Evolutionary conservation across 1,284 basidiomycete genomes (phyloP), one percentile per base, ranked within the genome.

Genomic region (Volvariella volvacea): DNA sequence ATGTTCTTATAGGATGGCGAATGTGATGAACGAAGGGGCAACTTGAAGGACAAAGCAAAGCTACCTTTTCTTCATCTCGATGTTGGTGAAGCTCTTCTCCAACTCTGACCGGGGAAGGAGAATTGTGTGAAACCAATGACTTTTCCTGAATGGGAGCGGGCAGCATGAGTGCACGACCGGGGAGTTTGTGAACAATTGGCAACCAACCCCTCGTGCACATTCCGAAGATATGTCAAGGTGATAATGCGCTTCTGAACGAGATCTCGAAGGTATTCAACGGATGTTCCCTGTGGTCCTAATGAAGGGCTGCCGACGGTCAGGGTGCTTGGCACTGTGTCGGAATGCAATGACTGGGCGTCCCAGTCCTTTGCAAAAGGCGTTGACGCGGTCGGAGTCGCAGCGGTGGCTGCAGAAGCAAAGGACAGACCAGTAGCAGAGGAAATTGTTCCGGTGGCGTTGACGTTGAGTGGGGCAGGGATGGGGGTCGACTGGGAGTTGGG

Each of bases 71-170:
- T 78, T 81, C 82, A 90, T 90, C 17, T 74, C 77, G 17, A 56
- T 61, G 54, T 88, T 88, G 53, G 74, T 80, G 59, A 91, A 91
- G 39, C 75, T 76, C 36, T 71, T 74, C 48, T 88, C 83, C 8
- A 92, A 73, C 43, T 91, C 89, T 14, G 67, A 56, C 42, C 77
- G 75, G 37, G 83, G 80, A 52, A 92, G 76, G 55, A 87, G 72
- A 50, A 92, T 83, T 3, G 90, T 92, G 57, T 91, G 87, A 56
- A 92, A 90, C 89, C 89, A 92, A 60, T 91, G 84, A 53, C 79
- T 83, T 47, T 79, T 78, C 41, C 85, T 88, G 45, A 12, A 28
- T 12, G 12, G 12, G 25, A 28, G 25, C 25, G 12, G 25, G 25
- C 30, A n/a, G 34, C 15, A n/a, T 15, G 22, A 28, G 55, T 32